These are phyloP conservation scores for Psilocybe cyanescens DNA, from an alignment of 768 basidiomycete species.

Conservation along the genomic window DNA sequence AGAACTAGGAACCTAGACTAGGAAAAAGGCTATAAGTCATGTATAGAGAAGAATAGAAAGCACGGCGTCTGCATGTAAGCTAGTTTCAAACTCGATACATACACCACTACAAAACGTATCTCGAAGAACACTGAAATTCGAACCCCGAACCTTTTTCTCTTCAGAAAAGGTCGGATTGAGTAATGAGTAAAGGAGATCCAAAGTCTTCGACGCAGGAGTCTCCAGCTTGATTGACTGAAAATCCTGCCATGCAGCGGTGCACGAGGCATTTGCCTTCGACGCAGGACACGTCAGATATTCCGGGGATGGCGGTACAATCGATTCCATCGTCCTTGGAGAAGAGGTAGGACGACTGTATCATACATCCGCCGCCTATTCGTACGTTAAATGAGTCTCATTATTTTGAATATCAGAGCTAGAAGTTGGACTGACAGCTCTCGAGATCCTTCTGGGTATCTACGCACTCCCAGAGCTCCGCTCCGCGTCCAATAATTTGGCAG, in stretches of 20 bases:
- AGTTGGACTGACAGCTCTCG: conserved; percentile 52
- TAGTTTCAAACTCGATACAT: too few species aligned
- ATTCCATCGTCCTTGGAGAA: conserved; percentile 35
- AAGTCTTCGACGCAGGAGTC: conserved; percentile 24
- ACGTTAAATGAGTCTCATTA: neutral
- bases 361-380: conserved; percentile 52
- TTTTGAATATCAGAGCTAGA: neutral
- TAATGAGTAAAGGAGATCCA: neutral
- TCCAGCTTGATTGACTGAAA: conserved; percentile 24
- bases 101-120: too few species aligned
- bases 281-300: conserved; percentile 55
- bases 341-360: conserved; percentile 31
- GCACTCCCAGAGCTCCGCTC: conserved; percentile 49
- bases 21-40: too few species aligned
- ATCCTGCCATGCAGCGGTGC: conserved; percentile 49
- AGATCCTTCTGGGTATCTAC: conserved; percentile 49
- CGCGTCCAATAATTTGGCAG: conserved; percentile 46
- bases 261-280: conserved; percentile 45
- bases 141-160: neutral
- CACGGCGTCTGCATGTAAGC: too few species aligned
- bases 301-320: conserved; percentile 53
- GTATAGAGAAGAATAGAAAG: too few species aligned
- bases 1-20: too few species aligned
- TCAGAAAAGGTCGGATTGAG: neutral
- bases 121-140: too few species aligned